Base-by-base conservation (phyloP, 1,284 basidiomycete genomes). In the Cystobasidium pallidum region DNA sequence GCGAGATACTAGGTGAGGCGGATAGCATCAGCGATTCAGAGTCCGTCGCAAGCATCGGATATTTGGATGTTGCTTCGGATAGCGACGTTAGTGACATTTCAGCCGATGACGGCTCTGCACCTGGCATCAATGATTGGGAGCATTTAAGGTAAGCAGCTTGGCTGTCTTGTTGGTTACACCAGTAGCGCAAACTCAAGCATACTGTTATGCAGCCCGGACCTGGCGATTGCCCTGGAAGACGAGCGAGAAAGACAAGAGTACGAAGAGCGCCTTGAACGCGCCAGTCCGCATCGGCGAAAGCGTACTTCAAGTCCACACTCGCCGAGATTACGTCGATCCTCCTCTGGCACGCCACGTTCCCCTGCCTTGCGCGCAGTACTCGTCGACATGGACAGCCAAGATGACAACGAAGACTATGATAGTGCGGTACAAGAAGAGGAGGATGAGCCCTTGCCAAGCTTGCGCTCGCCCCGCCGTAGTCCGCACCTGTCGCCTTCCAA, bases 391-490 rank as follows among this genome's bases (percentile, higher is more conserved):
- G 67, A 36, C 58, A 54, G 21, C 43, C 61, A 32, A 41, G 67
- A 66, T 54, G 66, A 39, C 68, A 70, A 15, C 76, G 77, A 32
- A 76, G 78, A 72, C 75, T 79, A 79, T 75, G 77, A 76, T 49
- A 73, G 76, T 54, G 77, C 76, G 15, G 74, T 76, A 19, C 74
- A 75, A 36, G 77, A 78, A 7, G 79, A 78, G 4, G 78, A 78
- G 78, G 78, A 76, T 30, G 66, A 77, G 10, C 36, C 70, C 71
- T 24, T 54, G 73, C 10, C 73, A 66, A 10, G 59, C 57, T 24
- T 57, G 66, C 47, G 72, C 67, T 59, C 41, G 61, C 66, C 68
- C 17, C 36, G 70, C 11, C 49, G 61, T 17, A 47, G 68, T 41
- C 34, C 61, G 19, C 58, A 36, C 54, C 68, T 36, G 49, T 55